These are phyloP conservation scores for Puccinia triticina DNA, from an alignment of 1,284 basidiomycete species.

Conservation along the genomic window DNA sequence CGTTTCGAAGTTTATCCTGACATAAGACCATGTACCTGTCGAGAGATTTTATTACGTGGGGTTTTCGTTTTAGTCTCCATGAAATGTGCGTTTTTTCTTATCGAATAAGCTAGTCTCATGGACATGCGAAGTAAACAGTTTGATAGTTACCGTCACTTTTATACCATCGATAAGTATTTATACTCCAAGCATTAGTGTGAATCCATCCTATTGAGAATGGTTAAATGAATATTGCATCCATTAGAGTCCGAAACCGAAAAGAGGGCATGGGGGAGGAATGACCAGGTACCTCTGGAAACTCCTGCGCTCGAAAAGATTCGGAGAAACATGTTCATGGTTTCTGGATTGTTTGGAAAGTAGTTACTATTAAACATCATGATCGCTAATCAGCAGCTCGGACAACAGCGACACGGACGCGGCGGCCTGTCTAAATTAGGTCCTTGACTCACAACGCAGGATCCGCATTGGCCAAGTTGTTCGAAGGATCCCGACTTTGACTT, in stretches of 20 bases:
- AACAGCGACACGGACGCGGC: background rate
- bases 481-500: constrained; percentile 37
- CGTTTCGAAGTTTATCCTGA: constrained; percentile 25
- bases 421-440: background rate
- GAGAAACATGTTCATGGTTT: constrained; percentile 34
- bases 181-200: constrained; percentile 32
- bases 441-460: constrained; percentile 35
- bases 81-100: background rate
- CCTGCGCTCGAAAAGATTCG: constrained; percentile 40
- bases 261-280: background rate
- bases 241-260: too few species aligned
- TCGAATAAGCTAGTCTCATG: background rate
- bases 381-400: background rate
- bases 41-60: background rate
- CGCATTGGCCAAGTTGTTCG: constrained; percentile 20
- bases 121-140: background rate
- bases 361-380: background rate
- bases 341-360: constrained; percentile 46
- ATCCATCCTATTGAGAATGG: constrained; percentile 24
- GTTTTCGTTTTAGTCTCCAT: background rate
- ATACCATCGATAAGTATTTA: constrained; percentile 37
- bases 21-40: constrained; percentile 45
- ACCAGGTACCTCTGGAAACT: constrained; percentile 12
- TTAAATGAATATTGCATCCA: background rate
- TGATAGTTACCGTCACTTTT: constrained; percentile 30